Conservation (phyloP, 148 eudicot species). For the Agrostemma githago region DNA sequence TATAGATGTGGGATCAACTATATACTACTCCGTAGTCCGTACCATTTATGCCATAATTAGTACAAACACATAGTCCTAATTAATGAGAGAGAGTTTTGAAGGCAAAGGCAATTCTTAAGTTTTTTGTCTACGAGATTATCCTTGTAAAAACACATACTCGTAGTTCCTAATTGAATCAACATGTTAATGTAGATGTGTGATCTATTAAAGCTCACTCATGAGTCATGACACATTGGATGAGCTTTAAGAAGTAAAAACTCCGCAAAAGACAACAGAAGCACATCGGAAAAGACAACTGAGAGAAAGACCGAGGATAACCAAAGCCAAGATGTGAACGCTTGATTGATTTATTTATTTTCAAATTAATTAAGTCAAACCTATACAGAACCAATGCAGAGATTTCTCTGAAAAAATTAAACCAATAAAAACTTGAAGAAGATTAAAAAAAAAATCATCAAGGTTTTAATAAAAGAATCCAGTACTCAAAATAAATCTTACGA, state of each 20-base stretch:
- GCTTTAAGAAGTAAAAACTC: not conserved
- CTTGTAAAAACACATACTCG: not conserved
- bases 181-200: not conserved
- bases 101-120: not conserved
- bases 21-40: too few species aligned
- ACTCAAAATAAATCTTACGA: conserved; percentile 23
- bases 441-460: not conserved
- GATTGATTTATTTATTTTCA: not conserved
- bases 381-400: not conserved
- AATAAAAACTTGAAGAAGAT: not conserved
- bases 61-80: too few species aligned
- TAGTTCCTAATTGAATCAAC: not conserved
- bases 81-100: not conserved
- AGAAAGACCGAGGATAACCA: not conserved
- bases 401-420: not conserved
- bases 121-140: not conserved
- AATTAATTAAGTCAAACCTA: not conserved
- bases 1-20: too few species aligned
- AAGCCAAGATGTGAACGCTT: conserved; percentile 1
- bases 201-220: not conserved
- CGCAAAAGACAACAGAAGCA: not conserved
- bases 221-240: not conserved
- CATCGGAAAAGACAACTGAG: not conserved
- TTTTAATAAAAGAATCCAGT: not conserved
- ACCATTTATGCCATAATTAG: too few species aligned